Conservation (phyloP, 176 grass and related monocot genomes). For the Elaeis guineensis region DNA sequence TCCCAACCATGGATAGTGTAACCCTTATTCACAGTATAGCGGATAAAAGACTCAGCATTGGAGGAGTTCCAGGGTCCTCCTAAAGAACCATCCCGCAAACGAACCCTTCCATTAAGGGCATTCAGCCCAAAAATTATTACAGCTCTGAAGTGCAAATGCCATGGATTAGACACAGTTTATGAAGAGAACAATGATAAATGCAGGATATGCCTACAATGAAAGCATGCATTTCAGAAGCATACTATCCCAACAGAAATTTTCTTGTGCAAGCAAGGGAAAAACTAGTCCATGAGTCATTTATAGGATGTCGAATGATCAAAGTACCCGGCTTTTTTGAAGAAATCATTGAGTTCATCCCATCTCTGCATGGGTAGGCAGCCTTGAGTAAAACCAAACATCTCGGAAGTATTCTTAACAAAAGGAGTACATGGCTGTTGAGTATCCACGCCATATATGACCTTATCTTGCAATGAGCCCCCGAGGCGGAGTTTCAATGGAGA, state of each 20-base stretch:
- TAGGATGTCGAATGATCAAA: background rate
- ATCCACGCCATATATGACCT: constrained; percentile 48
- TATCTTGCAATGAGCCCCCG: constrained; percentile 79
- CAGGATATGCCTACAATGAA: too few species aligned
- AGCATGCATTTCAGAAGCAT: too few species aligned
- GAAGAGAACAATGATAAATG: too few species aligned
- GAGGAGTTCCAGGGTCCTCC: constrained; percentile 75
- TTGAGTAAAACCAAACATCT: constrained; percentile 64
- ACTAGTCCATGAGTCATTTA: background rate
- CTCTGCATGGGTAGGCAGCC: constrained; percentile 77
- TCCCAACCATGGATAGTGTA: constrained; percentile 87
- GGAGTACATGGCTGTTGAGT: constrained; percentile 32
- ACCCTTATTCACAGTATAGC: constrained; percentile 49
- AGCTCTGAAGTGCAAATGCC: constrained; percentile 30
- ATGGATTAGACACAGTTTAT: background rate
- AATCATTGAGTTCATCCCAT: constrained; percentile 88
- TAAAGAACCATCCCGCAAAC: constrained; percentile 40
- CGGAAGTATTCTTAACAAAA: constrained; percentile 53
- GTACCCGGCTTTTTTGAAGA: constrained; percentile 77
- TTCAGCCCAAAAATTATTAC: constrained; percentile 71
- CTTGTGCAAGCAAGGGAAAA: too few species aligned
- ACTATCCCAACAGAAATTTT: too few species aligned
- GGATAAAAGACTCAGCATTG: constrained; percentile 71
- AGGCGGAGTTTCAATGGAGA: constrained; percentile 76
- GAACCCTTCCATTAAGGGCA: constrained; percentile 61